A percentile compares a stretch with the other conserved stretches of the same genome.
Evolutionary conservation across 2,329 filamentous ascomycete species (phyloP).

Genomic region (Diaporthe destruens): DNA sequence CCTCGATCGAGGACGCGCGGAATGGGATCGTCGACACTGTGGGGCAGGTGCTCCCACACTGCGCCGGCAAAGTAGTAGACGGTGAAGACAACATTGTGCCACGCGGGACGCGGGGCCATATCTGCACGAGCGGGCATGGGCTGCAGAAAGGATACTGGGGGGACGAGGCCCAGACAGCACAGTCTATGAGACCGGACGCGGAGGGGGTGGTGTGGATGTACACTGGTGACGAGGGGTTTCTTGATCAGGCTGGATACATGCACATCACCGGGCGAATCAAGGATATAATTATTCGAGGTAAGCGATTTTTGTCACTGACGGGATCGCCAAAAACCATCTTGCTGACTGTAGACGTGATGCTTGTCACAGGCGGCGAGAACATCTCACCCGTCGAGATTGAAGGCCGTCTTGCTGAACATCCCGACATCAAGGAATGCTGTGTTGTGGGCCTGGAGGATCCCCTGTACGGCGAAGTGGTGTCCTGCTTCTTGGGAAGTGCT

Average conservation of each 20-base stretch:
- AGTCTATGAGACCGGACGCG: constrained; percentile 47
- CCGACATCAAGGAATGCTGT: not conserved
- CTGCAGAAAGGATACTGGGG: constrained; percentile 74
- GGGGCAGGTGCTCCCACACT: not conserved
- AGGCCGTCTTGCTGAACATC: constrained; percentile 3
- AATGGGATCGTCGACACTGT: not conserved
- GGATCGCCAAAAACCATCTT: too few relatives aligned
- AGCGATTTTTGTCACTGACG: not conserved
- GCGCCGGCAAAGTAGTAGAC: not conserved
- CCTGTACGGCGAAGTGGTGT: constrained; percentile 5
- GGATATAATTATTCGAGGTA: constrained; percentile 15
- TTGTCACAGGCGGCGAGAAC: not conserved
- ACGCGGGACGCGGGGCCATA: constrained; percentile 69
- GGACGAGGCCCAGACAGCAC: constrained; percentile 54
- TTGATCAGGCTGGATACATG: constrained; percentile 58
- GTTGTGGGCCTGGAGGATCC: constrained; percentile 10
- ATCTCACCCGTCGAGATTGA: constrained; percentile 11
- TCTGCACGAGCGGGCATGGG: constrained; percentile 73
- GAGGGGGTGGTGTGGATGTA: constrained; percentile 64
- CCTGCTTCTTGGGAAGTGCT: not conserved
- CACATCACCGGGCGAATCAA: constrained; percentile 77
- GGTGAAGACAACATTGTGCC: constrained; percentile 62
- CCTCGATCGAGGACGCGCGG: not conserved
- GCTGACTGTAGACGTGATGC: not conserved
- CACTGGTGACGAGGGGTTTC: constrained; percentile 66